Evolutionary conservation across 2,329 filamentous ascomycete genomes (phyloP).

Genomic region (Arachnomyces sp.): DNA sequence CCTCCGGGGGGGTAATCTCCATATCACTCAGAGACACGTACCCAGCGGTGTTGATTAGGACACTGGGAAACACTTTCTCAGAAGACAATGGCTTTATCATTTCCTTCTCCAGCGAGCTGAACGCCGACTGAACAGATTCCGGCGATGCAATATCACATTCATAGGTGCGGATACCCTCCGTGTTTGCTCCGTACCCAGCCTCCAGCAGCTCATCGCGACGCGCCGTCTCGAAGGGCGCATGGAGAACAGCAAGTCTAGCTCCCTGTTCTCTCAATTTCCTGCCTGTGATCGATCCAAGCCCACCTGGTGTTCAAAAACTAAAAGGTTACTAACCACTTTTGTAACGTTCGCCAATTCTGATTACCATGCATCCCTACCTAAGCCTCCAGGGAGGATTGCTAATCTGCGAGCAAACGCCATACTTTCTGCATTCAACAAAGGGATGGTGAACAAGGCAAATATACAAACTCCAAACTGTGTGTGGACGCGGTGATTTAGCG

Average conservation of each 20-base stretch:
- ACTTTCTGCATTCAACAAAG: too few species aligned
- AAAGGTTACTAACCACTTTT: constrained; percentile 10
- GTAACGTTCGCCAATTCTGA: background rate
- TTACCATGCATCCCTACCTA: constrained; percentile 25
- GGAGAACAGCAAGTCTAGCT: constrained; percentile 38
- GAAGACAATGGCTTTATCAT: constrained; percentile 10
- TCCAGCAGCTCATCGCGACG: constrained; percentile 31
- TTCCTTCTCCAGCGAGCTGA: constrained; percentile 28
- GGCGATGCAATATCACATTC: constrained; percentile 44
- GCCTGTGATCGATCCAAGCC: constrained; percentile 39
- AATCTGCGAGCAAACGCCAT: constrained; percentile 35
- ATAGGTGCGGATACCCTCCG: constrained; percentile 24
- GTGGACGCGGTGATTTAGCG: too few species aligned
- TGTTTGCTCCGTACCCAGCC: constrained; percentile 23
- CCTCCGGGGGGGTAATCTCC: constrained; percentile 36
- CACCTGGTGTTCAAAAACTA: constrained; percentile 11
- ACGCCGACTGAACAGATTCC: constrained; percentile 39
- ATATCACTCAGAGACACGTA: constrained; percentile 41
- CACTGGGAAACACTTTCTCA: constrained; percentile 28
- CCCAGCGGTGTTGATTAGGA: constrained; percentile 37
- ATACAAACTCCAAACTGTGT: too few species aligned
- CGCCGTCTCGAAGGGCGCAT: constrained; percentile 40
- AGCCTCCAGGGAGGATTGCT: constrained; percentile 37
- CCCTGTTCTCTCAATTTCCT: constrained; percentile 35
- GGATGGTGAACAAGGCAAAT: too few species aligned